phyloP scores from a whole-genome alignment of 2,329 filamentous ascomycete genomes.

The Cladosporium halotolerans region DNA sequence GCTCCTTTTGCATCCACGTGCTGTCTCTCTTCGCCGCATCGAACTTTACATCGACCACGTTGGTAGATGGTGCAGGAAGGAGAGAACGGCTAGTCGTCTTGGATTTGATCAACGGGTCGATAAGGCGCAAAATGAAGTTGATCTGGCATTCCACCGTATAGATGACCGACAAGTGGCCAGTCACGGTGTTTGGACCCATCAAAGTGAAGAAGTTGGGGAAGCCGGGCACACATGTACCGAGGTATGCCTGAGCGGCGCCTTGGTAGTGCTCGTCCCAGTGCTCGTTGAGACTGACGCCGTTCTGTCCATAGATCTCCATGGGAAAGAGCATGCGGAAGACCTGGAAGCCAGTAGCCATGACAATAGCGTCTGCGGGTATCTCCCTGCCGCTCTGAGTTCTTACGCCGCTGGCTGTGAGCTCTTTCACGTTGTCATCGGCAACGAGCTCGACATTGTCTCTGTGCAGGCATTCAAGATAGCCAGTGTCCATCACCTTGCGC shows the following conservation, averaged over 20 bases:
- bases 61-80: slow-evolving; percentile 23
- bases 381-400: slow-evolving; percentile 19
- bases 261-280: slow-evolving; percentile 24
- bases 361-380: slow-evolving; percentile 27
- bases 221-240: slow-evolving; percentile 23
- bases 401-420: slow-evolving; percentile 31
- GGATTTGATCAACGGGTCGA: slow-evolving; percentile 35
- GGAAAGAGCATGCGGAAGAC: slow-evolving; percentile 32
- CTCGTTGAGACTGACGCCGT: slow-evolving; percentile 17
- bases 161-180: slow-evolving; percentile 24
- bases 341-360: slow-evolving; percentile 43
- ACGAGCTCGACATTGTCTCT: slow-evolving; percentile 24
- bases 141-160: slow-evolving; percentile 21
- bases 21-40: slow-evolving; percentile 28
- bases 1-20: slow-evolving; percentile 36
- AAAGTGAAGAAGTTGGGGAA: slow-evolving; percentile 32
- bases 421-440: slow-evolving; percentile 28
- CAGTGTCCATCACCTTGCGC: slow-evolving; percentile 48
- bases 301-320: slow-evolving; percentile 37
- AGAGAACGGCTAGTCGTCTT: slow-evolving; percentile 26
- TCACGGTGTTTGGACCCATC: slow-evolving; percentile 21
- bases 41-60: slow-evolving; percentile 24
- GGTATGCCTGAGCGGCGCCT: slow-evolving; percentile 23
- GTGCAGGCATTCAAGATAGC: slow-evolving; percentile 35
- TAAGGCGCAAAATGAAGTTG: slow-evolving; percentile 26